Evolutionary conservation across 441 rosid genomes (phyloP).

Genomic region (Erodium texanum): DNA sequence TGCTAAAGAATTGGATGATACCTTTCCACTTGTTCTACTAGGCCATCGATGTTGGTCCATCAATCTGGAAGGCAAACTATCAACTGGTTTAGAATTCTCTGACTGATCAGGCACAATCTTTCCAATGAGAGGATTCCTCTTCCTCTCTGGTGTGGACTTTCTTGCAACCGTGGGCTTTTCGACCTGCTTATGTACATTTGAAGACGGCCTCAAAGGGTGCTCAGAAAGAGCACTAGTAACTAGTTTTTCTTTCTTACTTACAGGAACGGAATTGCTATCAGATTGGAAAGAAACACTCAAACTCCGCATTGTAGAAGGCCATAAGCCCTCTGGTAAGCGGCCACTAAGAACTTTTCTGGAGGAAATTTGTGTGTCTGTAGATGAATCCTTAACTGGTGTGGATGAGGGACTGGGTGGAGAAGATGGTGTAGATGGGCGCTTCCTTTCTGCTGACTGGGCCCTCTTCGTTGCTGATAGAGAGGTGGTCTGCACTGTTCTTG

Average conservation of each 20-base stretch:
- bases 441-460: conserved; percentile 79
- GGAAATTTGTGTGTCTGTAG: conserved; percentile 38
- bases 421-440: conserved; percentile 68
- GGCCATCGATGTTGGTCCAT: conserved; percentile 96
- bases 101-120: conserved; percentile 68
- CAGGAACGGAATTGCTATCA: conserved; percentile 69
- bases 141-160: conserved; percentile 75
- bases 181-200: conserved; percentile 63
- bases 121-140: conserved; percentile 69
- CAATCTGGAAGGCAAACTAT: conserved; percentile 52
- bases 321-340: conserved; percentile 75
- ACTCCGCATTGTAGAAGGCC: conserved; percentile 99
- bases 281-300: conserved; percentile 93
- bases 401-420: conserved; percentile 47
- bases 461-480: conserved; percentile 55
- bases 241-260: conserved; percentile 79
- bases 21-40: conserved; percentile 58
- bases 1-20: conserved; percentile 39
- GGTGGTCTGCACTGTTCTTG: conserved; percentile 38
- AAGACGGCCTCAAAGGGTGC: conserved; percentile 73
- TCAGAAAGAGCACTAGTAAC: conserved; percentile 42
- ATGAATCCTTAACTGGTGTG: conserved; percentile 63
- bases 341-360: conserved; percentile 54
- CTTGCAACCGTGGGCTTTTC: conserved; percentile 44
- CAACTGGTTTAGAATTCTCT: conserved; percentile 85